Conservation (phyloP, 2,329 filamentous ascomycete species). For the Colletotrichum filicis region DNA sequence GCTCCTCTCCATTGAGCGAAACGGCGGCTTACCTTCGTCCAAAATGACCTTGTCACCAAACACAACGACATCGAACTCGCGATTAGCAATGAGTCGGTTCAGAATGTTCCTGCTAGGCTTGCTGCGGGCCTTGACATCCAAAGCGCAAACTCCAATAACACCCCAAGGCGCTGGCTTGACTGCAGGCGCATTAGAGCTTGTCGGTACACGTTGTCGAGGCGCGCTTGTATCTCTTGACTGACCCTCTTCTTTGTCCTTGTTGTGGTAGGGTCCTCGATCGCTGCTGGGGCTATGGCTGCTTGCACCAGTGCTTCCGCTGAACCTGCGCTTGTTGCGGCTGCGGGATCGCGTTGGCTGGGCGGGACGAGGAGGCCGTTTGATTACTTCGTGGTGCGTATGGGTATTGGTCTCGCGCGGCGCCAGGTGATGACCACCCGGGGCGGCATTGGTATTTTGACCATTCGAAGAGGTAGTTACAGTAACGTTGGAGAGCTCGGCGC, state of each 20-base stretch:
- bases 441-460: conserved; percentile 47
- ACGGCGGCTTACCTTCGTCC: conserved; percentile 74
- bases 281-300: conserved; percentile 85
- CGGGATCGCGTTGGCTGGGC: conserved; percentile 68
- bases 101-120: conserved; percentile 97
- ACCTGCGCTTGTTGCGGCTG: conserved; percentile 77
- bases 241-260: conserved; percentile 68
- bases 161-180: conserved; percentile 70
- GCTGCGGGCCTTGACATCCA: conserved; percentile 95
- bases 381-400: conserved; percentile 53
- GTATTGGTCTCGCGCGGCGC: conserved; percentile 50
- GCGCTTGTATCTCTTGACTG: conserved; percentile 39
- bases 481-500: conserved; percentile 61
- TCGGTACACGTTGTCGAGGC: conserved; percentile 31
- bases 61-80: conserved; percentile 95
- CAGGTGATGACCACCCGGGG: conserved; percentile 57
- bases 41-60: conserved; percentile 99
- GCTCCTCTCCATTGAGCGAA: not conserved
- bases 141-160: conserved; percentile 90
- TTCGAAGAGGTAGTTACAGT: conserved; percentile 65
- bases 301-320: conserved; percentile 84
- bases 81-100: conserved; percentile 88
- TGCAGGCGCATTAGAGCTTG: conserved; percentile 45
- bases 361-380: conserved; percentile 42
- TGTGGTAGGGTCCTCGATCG: conserved; percentile 66